These are phyloP conservation scores for Cordyceps pruinosa DNA, from an alignment of 2,329 filamentous ascomycete species.

Conservation along the genomic window DNA sequence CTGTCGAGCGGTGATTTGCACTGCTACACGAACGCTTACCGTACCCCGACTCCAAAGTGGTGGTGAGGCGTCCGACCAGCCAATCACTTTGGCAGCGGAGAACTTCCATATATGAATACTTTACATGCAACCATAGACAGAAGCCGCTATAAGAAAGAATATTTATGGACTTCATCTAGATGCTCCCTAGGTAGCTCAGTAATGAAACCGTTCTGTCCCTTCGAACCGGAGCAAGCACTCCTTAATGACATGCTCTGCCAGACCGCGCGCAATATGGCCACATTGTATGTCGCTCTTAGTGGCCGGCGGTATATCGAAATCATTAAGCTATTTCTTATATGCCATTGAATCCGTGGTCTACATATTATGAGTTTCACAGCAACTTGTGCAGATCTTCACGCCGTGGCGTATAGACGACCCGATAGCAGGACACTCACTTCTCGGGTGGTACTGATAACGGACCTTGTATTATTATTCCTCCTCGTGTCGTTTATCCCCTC, in stretches of 20 bases:
- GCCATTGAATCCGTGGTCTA: no score
- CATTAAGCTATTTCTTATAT: no score
- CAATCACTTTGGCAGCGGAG: not conserved
- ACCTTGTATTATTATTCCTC: no score
- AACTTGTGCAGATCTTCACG: no score
- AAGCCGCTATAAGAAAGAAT: not conserved
- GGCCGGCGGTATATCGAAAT: no score
- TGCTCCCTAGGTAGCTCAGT: not conserved
- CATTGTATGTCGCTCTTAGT: not conserved
- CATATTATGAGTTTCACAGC: no score
- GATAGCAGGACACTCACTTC: no score
- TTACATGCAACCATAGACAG: not conserved
- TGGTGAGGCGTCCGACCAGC: slow-evolving; percentile 12
- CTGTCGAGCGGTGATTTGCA: slow-evolving; percentile 21
- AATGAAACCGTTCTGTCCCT: not conserved
- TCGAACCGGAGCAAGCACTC: not conserved
- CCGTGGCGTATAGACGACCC: no score
- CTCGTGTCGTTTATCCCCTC: no score
- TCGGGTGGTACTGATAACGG: no score
- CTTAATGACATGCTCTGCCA: not conserved
- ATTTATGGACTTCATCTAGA: no score
- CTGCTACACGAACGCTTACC: slow-evolving; percentile 17
- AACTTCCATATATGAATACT: not conserved
- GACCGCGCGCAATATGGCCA: not conserved
- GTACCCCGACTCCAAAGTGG: slow-evolving; percentile 12